Evolutionary conservation across 805 yeast genomes (phyloP).

Genomic region (Lipomyces mesembrius): DNA sequence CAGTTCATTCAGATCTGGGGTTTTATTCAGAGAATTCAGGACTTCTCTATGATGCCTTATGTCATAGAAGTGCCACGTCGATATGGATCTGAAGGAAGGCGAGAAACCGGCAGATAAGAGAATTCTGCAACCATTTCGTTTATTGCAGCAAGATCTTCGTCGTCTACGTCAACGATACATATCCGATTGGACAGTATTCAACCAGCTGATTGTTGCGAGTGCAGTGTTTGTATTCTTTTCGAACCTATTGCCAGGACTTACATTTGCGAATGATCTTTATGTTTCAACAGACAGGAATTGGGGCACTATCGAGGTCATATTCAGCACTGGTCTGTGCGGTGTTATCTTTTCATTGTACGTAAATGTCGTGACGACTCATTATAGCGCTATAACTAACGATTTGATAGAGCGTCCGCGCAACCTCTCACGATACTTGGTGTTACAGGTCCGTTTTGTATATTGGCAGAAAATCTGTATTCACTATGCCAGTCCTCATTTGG

Average conservation of each 20-base stretch:
- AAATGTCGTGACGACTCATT: neutral
- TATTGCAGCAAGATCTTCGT: neutral
- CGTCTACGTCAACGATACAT: neutral
- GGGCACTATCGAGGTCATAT: constrained; percentile 1
- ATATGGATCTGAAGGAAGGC: too few species aligned
- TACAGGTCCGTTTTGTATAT: constrained; percentile 5
- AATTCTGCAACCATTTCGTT: constrained; percentile 2
- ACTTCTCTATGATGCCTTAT: too few species aligned
- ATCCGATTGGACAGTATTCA: constrained; percentile 1
- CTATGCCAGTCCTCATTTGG: neutral
- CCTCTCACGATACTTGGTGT: constrained; percentile 7
- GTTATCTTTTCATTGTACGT: constrained; percentile 1
- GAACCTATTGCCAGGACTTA: constrained; percentile 2
- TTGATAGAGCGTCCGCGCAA: constrained; percentile 5
- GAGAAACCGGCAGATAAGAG: neutral
- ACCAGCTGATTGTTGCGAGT: constrained; percentile 1
- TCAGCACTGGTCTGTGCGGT: constrained; percentile 3
- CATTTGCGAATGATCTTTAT: constrained; percentile 1
- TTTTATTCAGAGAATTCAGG: too few species aligned
- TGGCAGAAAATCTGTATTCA: constrained; percentile 1
- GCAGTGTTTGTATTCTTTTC: constrained; percentile 7
- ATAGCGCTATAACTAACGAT: neutral
- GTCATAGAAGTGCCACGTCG: too few species aligned
- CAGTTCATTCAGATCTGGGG: too few species aligned
- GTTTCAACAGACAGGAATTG: neutral